Evolutionary conservation across 176 grass and related monocot genomes (phyloP), one percentile per base, ranked within the genome.

Genomic region (Thinopyrum elongatum): DNA sequence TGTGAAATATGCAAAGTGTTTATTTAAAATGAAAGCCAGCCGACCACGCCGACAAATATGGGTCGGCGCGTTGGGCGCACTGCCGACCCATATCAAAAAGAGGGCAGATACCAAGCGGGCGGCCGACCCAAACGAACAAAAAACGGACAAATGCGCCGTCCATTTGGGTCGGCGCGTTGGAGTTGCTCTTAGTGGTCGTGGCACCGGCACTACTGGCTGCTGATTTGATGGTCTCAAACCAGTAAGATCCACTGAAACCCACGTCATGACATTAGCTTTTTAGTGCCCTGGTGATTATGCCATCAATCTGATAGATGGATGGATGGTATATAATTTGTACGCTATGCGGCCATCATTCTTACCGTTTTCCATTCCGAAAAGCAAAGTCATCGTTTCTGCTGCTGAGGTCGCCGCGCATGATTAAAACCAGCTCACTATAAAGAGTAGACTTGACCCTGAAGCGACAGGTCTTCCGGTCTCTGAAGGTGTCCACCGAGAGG

Each of bases 261-360:
- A 62, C 22, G 44, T 75, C 69, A 23, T 82, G 42, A 11, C 39
- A 38, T 65, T 81, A 57, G 42, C 80, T 86, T 81, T 5, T 38
- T 53, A 26, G 35, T 55, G 22, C 34, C 70, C 23, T 11, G 57
- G 59, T 65, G 42, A 21, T 3, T 58, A n/a, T 70, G 70, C 70
- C 69, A 46, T 15, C 70, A 44, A 25, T 73, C 70, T 25, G 38
- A 26, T 8, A 2, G 46, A 49, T 51, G 44, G 21, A 53, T 49
- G 14, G 69, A 41, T 25, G 38, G 10, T 6, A 23, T 1, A 70
- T 26, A 14, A 73, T 44, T 44, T 44, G 22, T 61, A 39, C 49
- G 47, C 53, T 60, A 59, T 36, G 76, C 29, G 33, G 53, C n/a
- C 53, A 78, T 35, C 14, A 36, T 9, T 78, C 21, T n/a, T 22